Percentiles rank a stretch among this genome's conserved stretches.
phyloP scores from a whole-genome alignment of 768 basidiomycete genomes.

The Inosperma sp. region DNA sequence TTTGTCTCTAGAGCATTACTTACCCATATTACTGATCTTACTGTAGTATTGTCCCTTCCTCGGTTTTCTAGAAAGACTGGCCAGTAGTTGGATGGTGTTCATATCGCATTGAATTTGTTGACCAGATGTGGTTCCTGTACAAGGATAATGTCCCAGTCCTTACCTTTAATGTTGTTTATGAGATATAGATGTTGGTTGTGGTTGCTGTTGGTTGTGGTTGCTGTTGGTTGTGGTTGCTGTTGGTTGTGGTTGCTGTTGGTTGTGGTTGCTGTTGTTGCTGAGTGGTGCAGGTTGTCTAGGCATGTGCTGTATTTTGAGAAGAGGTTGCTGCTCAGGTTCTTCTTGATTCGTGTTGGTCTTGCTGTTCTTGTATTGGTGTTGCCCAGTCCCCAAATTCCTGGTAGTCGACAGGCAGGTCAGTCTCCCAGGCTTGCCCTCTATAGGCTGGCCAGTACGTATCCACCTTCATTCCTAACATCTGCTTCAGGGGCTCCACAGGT shows the following conservation, averaged over 20 bases:
- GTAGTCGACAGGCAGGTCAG: too few relatives aligned
- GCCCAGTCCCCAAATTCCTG: too few relatives aligned
- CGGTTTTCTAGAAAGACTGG: slow-evolving; percentile 16
- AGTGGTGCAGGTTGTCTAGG: not conserved
- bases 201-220: slow-evolving; percentile 19
- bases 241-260: slow-evolving; percentile 8
- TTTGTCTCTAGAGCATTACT: slow-evolving; percentile 15
- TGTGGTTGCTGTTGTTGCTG: slow-evolving; percentile 15
- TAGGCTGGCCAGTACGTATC: too few relatives aligned
- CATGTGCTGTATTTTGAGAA: not conserved
- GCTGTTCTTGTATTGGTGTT: too few relatives aligned
- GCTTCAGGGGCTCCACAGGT: not conserved
- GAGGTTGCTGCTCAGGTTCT: not conserved
- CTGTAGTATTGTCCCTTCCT: not conserved
- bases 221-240: slow-evolving; percentile 12
- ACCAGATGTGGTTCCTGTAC: slow-evolving; percentile 16
- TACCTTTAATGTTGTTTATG: slow-evolving; percentile 1
- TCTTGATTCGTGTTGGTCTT: not conserved
- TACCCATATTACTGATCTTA: slow-evolving; percentile 22
- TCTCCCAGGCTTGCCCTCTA: too few relatives aligned
- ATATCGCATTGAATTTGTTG: slow-evolving; percentile 10
- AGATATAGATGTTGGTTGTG: slow-evolving; percentile 15
- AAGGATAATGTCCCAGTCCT: slow-evolving; percentile 15
- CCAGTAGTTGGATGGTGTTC: slow-evolving; percentile 16
- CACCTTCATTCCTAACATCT: too few relatives aligned